Evolutionary conservation across 1,139 yeast genomes (phyloP).

Genomic region (Scheffersomyces insectosa): DNA sequence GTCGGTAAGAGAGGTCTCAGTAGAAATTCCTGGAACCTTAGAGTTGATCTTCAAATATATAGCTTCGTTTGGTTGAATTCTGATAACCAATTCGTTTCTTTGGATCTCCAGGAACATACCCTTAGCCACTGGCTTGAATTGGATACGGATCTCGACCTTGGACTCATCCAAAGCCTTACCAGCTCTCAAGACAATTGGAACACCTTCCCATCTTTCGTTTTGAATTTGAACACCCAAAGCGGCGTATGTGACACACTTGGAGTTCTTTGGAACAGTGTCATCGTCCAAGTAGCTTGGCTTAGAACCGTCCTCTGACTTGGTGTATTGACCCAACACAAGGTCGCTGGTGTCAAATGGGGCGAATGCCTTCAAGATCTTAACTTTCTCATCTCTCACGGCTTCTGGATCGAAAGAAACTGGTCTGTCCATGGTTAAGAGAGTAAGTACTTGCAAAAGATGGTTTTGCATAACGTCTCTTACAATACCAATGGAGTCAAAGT

Average conservation of each 20-base stretch:
- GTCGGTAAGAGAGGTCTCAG: slow-evolving; percentile 81
- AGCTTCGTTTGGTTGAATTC: slow-evolving; percentile 95
- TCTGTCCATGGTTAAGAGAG: slow-evolving; percentile 92
- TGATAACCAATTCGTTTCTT: slow-evolving; percentile 88
- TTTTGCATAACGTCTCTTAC: slow-evolving; percentile 98
- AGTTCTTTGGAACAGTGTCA: slow-evolving; percentile 78
- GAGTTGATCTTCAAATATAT: slow-evolving; percentile 89
- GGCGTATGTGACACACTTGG: slow-evolving; percentile 91
- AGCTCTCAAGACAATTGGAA: slow-evolving; percentile 92
- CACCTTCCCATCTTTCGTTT: slow-evolving; percentile 98
- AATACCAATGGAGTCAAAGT: slow-evolving; percentile 92
- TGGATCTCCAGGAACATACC: slow-evolving; percentile 83
- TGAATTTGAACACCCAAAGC: slow-evolving; percentile 76
- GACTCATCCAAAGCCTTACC: slow-evolving; percentile 94
- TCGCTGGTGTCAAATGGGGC: slow-evolving; percentile 66
- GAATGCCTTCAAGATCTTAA: slow-evolving; percentile 82
- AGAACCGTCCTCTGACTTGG: slow-evolving; percentile 76
- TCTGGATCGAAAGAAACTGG: slow-evolving; percentile 90
- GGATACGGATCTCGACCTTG: slow-evolving; percentile 92
- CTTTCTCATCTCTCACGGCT: slow-evolving; percentile 94
- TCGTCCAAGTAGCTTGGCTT: slow-evolving; percentile 94
- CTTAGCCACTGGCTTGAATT: slow-evolving; percentile 80
- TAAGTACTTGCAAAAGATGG: slow-evolving; percentile 89
- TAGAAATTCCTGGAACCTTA: slow-evolving; percentile 89
- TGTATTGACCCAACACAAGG: slow-evolving; percentile 85